phyloP scores from a whole-genome alignment of 805 yeast genomes.

The Saccharomycopsis fermentans region DNA sequence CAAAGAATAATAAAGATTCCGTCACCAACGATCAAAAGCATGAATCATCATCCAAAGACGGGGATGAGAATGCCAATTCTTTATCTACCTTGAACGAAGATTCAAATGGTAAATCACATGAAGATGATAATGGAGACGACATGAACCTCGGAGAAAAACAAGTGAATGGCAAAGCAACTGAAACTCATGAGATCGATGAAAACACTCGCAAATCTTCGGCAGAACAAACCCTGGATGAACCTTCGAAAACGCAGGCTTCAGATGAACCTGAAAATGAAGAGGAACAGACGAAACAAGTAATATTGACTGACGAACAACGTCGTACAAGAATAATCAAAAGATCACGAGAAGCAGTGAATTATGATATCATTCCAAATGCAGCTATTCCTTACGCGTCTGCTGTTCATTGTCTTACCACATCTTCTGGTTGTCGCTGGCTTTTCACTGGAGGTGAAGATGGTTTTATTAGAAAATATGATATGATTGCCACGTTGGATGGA shows the following conservation, averaged over 20 bases:
- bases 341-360: slow-evolving; percentile 47
- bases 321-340: slow-evolving; percentile 26
- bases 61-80: not conserved
- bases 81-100: not conserved
- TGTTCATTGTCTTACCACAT: slow-evolving; percentile 66
- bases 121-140: not conserved
- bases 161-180: not conserved
- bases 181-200: not conserved
- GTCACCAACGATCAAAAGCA: not conserved
- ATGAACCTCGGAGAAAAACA: not conserved
- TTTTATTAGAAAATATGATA: slow-evolving; percentile 80
- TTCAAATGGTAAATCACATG: not conserved
- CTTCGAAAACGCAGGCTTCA: slow-evolving; percentile 1
- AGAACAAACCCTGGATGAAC: not conserved
- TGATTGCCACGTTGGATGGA: slow-evolving; percentile 77
- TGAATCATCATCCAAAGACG: not conserved
- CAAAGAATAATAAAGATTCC: not conserved
- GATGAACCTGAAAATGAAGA: slow-evolving; percentile 20
- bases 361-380: slow-evolving; percentile 73
- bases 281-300: slow-evolving; percentile 21
- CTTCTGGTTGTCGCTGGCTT: slow-evolving; percentile 76
- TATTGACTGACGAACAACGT: slow-evolving; percentile 20
- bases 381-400: slow-evolving; percentile 79
- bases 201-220: not conserved
- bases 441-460: slow-evolving; percentile 97